Percentiles rank a stretch among this genome's conserved stretches.
Evolutionary conservation across 768 basidiomycete genomes (phyloP).

Genomic region (Stropharia rugosoannulata): DNA sequence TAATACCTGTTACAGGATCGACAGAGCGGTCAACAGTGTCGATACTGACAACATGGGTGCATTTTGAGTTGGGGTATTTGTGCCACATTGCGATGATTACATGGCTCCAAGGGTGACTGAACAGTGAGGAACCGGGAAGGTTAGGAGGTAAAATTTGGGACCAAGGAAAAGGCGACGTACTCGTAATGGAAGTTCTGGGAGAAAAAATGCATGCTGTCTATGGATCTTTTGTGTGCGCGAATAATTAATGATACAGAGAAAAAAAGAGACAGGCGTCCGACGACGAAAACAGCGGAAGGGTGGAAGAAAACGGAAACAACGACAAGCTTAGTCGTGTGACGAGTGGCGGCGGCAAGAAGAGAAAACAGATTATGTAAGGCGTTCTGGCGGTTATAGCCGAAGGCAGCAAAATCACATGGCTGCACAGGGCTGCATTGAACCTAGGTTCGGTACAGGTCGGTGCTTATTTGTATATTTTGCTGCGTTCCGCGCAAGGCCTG

Average conservation of each 20-base stretch:
- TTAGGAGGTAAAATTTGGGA: conserved; percentile 10
- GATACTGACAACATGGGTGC: conserved; percentile 83
- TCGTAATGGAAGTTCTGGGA: conserved; percentile 83
- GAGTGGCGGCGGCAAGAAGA: conserved; percentile 7
- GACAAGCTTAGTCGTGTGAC: conserved; percentile 12
- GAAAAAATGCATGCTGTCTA: conserved; percentile 74
- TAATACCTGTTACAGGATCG: conserved; percentile 81
- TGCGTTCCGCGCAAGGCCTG: too few species aligned
- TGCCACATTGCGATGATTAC: conserved; percentile 93
- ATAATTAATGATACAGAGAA: conserved; percentile 30
- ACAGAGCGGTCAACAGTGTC: conserved; percentile 86
- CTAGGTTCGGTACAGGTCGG: too few species aligned
- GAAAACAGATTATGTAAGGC: conserved; percentile 15
- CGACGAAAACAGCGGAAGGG: conserved; percentile 6
- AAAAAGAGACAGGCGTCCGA: conserved; percentile 6
- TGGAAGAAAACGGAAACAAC: conserved; percentile 9
- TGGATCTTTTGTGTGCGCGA: conserved; percentile 5
- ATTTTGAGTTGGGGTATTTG: conserved; percentile 94
- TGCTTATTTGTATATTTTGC: too few species aligned
- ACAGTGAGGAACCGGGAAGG: not conserved
- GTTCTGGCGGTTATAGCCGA: conserved; percentile 15
- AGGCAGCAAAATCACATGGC: conserved; percentile 13
- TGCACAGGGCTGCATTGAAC: too few species aligned
- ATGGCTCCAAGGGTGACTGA: conserved; percentile 86
- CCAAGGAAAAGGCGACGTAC: conserved; percentile 44